Conservation (phyloP, 805 yeast species). For the Ogataea zsoltii region DNA sequence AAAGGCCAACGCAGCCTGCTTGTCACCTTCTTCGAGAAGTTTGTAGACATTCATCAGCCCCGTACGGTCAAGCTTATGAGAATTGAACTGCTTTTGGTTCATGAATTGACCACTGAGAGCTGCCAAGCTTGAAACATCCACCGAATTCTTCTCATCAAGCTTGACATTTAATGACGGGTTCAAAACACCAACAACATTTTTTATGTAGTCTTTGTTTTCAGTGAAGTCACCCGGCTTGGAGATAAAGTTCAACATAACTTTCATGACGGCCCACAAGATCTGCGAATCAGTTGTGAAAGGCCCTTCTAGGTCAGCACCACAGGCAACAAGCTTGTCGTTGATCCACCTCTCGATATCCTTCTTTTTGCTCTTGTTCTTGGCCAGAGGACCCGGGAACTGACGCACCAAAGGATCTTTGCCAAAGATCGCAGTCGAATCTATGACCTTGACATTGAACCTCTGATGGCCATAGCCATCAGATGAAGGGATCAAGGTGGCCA, state of each 20-base stretch:
- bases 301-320: conserved; percentile 21
- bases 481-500: conserved; percentile 47
- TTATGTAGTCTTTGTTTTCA: conserved; percentile 30
- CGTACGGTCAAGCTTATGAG: conserved; percentile 24
- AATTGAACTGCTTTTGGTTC: conserved; percentile 23
- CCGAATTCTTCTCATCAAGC: conserved; percentile 3
- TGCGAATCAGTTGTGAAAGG: conserved; percentile 21
- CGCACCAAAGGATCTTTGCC: conserved; percentile 49
- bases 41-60: conserved; percentile 34
- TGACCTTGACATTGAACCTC: conserved; percentile 38
- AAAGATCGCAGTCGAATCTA: conserved; percentile 35
- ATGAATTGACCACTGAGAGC: conserved; percentile 11
- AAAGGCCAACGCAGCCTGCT: conserved; percentile 61
- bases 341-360: conserved; percentile 75
- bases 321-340: conserved; percentile 34
- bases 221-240: conserved; percentile 29
- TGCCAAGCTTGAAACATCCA: conserved; percentile 23
- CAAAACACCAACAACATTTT: conserved; percentile 38
- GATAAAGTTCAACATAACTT: conserved; percentile 25
- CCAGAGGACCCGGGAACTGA: conserved; percentile 69
- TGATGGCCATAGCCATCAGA: conserved; percentile 38
- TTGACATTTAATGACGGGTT: conserved; percentile 41
- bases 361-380: conserved; percentile 53
- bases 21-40: conserved; percentile 60
- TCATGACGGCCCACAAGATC: conserved; percentile 31